A percentile compares a stretch with the other conserved stretches of the same genome.
phyloP scores from a whole-genome alignment of 768 basidiomycete species.

The Lentinula detonsa region DNA sequence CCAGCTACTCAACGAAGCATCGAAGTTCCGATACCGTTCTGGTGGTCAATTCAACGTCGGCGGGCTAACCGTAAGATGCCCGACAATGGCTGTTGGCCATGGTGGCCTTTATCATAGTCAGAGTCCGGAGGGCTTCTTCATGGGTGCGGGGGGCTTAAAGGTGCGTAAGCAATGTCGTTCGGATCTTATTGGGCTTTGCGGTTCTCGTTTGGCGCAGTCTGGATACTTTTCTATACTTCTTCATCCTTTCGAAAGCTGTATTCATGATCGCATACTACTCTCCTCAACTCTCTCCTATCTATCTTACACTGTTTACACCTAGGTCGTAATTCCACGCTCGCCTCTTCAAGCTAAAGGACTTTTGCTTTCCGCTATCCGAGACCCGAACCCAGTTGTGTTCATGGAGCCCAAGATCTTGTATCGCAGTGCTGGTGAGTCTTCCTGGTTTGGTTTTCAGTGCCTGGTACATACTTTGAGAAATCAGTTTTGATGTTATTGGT shows the following conservation, averaged over 20 bases:
- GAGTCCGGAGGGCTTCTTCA: constrained; percentile 91
- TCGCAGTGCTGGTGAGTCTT: constrained; percentile 64
- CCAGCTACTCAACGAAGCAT: constrained; percentile 84
- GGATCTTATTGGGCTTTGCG: not conserved
- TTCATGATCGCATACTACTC: too few relatives aligned
- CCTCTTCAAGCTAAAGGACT: constrained; percentile 96
- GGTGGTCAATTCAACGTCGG: constrained; percentile 83
- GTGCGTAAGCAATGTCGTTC: constrained; percentile 28
- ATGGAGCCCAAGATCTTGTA: constrained; percentile 96
- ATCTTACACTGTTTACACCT: constrained; percentile 9
- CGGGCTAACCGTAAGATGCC: constrained; percentile 74
- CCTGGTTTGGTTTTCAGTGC: too few relatives aligned
- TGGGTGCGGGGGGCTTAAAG: constrained; percentile 87
- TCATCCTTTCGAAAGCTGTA: too few relatives aligned
- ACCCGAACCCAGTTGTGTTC: constrained; percentile 91
- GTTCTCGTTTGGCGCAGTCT: not conserved
- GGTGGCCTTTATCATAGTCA: constrained; percentile 94
- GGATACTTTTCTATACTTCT: not conserved
- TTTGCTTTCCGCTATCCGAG: constrained; percentile 78
- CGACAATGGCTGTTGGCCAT: constrained; percentile 90
- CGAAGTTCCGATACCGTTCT: constrained; percentile 87
- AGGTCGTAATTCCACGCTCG: constrained; percentile 89
- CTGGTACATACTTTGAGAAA: too few relatives aligned
- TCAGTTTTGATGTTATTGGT: too few relatives aligned
- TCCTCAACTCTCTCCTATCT: too few relatives aligned